phyloP scores from a whole-genome alignment of 352 stramenopile genomes.

The Globisporangium cederbergense region DNA sequence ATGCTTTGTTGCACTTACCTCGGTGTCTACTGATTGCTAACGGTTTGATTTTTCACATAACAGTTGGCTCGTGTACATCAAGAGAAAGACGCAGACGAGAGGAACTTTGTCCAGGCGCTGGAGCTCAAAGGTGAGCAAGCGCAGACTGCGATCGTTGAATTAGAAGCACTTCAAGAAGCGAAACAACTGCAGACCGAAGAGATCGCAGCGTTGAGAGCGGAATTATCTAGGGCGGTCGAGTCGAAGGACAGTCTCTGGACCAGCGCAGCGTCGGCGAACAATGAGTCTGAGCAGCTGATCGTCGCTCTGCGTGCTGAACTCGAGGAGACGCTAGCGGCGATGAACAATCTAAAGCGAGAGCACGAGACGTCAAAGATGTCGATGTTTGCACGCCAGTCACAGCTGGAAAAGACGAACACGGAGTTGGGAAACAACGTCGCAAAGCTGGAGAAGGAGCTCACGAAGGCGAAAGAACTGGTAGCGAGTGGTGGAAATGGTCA shows the following conservation, averaged over 20 bases:
- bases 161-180: slow-evolving; percentile 33
- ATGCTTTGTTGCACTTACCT: too few relatives aligned
- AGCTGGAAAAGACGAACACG: slow-evolving; percentile 72
- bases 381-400: slow-evolving; percentile 72
- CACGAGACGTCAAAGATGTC: slow-evolving; percentile 54
- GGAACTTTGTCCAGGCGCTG: slow-evolving; percentile 67
- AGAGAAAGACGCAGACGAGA: slow-evolving; percentile 66
- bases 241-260: slow-evolving; percentile 72
- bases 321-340: slow-evolving; percentile 53
- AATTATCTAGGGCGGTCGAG: slow-evolving; percentile 47
- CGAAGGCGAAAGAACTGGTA: slow-evolving; percentile 33
- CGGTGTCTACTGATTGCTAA: not conserved
- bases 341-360: slow-evolving; percentile 64
- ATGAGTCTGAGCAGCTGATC: slow-evolving; percentile 68
- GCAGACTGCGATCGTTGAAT: slow-evolving; percentile 41
- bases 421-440: slow-evolving; percentile 69
- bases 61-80: slow-evolving; percentile 45
- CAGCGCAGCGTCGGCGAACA: slow-evolving; percentile 55
- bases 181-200: slow-evolving; percentile 33
- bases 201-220: slow-evolving; percentile 38
- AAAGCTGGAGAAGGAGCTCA: slow-evolving; percentile 53
- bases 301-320: slow-evolving; percentile 57
- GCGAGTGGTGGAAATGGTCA: not conserved
- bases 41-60: not conserved
- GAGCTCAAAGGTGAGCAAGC: slow-evolving; percentile 71